Percentiles rank a stretch among this genome's conserved stretches.
These are phyloP conservation scores for Ilyonectria destructans DNA, from an alignment of 2,329 filamentous ascomycete genomes.

Conservation along the genomic window DNA sequence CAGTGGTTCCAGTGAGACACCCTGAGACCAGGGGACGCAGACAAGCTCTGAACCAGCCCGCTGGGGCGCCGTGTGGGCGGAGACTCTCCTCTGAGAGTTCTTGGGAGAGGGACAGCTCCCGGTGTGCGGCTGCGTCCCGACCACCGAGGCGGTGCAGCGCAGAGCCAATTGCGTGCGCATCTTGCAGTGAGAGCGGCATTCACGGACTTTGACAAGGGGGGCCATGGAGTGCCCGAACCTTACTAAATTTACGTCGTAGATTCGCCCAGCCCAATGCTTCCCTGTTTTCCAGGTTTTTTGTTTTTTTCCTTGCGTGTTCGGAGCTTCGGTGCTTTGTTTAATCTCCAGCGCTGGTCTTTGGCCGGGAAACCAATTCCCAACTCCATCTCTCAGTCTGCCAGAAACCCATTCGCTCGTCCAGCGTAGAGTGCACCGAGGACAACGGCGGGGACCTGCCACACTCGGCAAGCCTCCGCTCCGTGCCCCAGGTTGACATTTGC, in stretches of 20 bases:
- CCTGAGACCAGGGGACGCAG: neutral
- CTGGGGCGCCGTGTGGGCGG: neutral
- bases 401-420: neutral
- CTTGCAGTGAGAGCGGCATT: too few species aligned
- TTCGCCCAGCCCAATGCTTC: neutral
- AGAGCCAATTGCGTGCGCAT: too few species aligned
- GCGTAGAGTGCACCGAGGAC: neutral
- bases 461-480: conserved; percentile 20
- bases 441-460: conserved; percentile 15
- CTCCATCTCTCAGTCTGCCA: neutral
- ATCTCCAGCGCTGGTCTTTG: conserved; percentile 17
- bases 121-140: too few species aligned
- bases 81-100: neutral
- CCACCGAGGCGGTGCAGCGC: too few species aligned
- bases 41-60: conserved; percentile 12
- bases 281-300: neutral
- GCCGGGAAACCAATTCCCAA: conserved; percentile 26
- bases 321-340: neutral
- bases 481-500: neutral
- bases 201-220: too few species aligned
- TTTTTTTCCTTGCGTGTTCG: neutral
- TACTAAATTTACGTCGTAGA: too few species aligned
- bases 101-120: too few species aligned
- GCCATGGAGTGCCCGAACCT: too few species aligned
- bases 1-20: neutral